Evolutionary conservation across 1,284 basidiomycete species (phyloP).

Genomic region (Cystobasidium sp.): DNA sequence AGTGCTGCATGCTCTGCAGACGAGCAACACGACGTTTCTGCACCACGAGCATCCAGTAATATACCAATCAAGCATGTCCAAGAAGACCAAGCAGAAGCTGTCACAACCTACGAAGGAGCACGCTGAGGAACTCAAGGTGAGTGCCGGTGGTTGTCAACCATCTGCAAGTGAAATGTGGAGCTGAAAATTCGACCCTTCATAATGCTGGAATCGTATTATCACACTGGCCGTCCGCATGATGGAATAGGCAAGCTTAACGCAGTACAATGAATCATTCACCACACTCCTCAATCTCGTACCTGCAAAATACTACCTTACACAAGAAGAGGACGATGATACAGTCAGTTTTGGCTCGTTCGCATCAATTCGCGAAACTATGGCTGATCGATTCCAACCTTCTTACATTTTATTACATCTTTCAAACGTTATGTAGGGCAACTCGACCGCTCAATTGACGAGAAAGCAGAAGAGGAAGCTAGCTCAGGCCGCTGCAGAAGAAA

Average conservation of each 20-base stretch:
- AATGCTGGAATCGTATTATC: neutral
- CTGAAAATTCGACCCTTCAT: constrained; percentile 33
- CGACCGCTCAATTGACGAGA: constrained; percentile 58
- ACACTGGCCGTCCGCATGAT: constrained; percentile 55
- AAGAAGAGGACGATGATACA: constrained; percentile 68
- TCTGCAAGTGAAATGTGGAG: neutral
- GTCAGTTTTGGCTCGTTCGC: constrained; percentile 2
- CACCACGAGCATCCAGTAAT: neutral
- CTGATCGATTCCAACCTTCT: neutral
- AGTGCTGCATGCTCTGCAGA: neutral
- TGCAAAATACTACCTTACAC: constrained; percentile 80
- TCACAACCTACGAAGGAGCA: constrained; percentile 11
- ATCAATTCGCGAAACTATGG: neutral
- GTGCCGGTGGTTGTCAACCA: neutral
- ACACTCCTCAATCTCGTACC: constrained; percentile 80
- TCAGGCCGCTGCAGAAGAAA: constrained; percentile 76
- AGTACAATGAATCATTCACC: constrained; percentile 82
- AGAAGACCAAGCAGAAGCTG: constrained; percentile 34
- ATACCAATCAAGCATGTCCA: neutral
- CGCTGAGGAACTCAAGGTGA: constrained; percentile 34
- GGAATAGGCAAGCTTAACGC: constrained; percentile 68
- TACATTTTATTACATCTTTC: neutral
- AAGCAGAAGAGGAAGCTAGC: constrained; percentile 79
- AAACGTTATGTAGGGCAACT: neutral
- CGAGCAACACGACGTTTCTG: neutral